Evolutionary conservation across 441 rosid genomes (phyloP), one percentile per base, ranked within the genome.

Genomic region (Corymbia calophylla): DNA sequence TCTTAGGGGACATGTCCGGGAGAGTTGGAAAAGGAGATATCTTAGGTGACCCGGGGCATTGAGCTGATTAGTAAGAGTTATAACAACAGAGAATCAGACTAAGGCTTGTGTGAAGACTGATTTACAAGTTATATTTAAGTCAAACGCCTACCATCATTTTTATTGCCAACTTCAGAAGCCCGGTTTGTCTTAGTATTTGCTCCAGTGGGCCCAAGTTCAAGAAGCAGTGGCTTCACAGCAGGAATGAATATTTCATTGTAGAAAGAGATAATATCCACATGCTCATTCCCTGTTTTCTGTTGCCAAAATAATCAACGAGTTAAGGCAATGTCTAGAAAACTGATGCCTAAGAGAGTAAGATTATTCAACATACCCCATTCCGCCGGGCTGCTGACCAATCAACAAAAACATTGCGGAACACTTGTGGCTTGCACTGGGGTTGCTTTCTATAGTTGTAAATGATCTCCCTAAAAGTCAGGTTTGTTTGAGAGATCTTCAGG

Each of bases 1-100:
- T 98, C 93, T 95, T 97, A 2, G 99, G 99, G 31, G 99, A 98
- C 99, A 98, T 97, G 91, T 98, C 99, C 53, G 99, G 99, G 64
- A 98, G 97, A 92, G 91, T 95, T 68, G 99, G 99, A 92, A 98
- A 98, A 86, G 95, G 93, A 77, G 98, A 94, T 81, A 95, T 94
- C 92, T 95, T 96, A 70, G 98, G 98, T n/a, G 99, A 97, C 92
- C 96, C 97, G 12, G 99, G 99, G 89, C 97, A 94, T 88, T 93
- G 97, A 92, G 97, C 99, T 98, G 90, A 70, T 88, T 87, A 87
- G 87, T 44, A 91, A 90, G 77, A 88, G 88, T 84, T 87, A 91
- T 73, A 70, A 86, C 87, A 89, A 29, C 54, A 89, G 48, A 70
- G 68, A 53, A 89, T 91, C 89, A 91, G 89, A 86, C 90, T 89